Evolutionary conservation across 176 grass and related monocot genomes (phyloP).

Genomic region (Juncus inflexus): DNA sequence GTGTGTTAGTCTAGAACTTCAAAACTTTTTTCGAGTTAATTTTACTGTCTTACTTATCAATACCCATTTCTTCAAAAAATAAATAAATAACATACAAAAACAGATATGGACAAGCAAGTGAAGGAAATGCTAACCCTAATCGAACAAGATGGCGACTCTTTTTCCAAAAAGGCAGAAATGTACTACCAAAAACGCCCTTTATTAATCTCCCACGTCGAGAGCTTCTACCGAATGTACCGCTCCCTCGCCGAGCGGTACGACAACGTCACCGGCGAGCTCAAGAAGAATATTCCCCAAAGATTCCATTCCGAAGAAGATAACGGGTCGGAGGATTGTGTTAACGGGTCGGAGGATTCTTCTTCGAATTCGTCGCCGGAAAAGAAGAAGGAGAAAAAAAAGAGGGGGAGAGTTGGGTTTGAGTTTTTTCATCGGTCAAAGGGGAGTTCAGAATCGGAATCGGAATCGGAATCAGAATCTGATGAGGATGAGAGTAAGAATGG

Average conservation of each 20-base stretch:
- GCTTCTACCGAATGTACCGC: conserved; percentile 93
- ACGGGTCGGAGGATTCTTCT: conserved; percentile 30
- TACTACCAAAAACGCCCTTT: conserved; percentile 68
- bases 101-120: conserved; percentile 88
- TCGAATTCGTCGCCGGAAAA: conserved; percentile 19
- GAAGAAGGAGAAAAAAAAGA: conserved; percentile 25
- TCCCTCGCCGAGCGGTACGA: conserved; percentile 94
- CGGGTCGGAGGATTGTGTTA: conserved; percentile 37
- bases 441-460: conserved; percentile 61
- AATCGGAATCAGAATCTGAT: conserved; percentile 49
- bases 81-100: conserved; percentile 4
- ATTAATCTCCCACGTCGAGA: conserved; percentile 73
- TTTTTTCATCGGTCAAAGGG: conserved; percentile 50
- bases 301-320: conserved; percentile 53
- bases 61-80: not conserved
- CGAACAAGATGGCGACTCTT: conserved; percentile 74
- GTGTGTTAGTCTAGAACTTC: too few species aligned
- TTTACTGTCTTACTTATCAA: not conserved
- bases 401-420: conserved; percentile 25
- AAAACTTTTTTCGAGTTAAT: too few species aligned
- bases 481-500: conserved; percentile 46
- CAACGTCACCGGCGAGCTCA: conserved; percentile 81
- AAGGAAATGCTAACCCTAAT: conserved; percentile 93
- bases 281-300: conserved; percentile 60
- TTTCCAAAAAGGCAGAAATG: conserved; percentile 95